Percentiles rank a stretch among this genome's conserved stretches.
Evolutionary conservation across 129 eudicot species (phyloP).

Genomic region (Flaveria brownii): DNA sequence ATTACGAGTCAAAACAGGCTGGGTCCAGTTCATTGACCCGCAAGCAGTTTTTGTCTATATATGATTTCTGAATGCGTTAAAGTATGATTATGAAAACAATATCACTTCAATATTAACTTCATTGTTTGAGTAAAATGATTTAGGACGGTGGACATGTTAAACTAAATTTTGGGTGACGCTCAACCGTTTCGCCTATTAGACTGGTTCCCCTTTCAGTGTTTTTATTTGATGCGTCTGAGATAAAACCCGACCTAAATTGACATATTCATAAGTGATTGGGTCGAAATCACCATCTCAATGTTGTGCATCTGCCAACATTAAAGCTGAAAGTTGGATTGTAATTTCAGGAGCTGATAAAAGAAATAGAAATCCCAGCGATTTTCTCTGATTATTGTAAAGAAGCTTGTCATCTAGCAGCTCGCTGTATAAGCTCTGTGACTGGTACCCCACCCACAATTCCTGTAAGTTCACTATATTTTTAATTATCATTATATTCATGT

Average conservation of each 20-base stretch:
- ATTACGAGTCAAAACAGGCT: not conserved
- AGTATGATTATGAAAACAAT: too few species aligned
- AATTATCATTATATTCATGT: not conserved
- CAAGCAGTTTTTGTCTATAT: not conserved
- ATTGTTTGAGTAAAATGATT: not conserved
- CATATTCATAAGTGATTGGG: not conserved
- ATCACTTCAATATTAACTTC: too few species aligned
- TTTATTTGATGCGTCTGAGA: not conserved
- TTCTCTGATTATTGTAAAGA: conserved; percentile 95
- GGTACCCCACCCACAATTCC: conserved; percentile 50
- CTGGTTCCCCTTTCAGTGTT: not conserved
- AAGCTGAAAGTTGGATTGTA: conserved; percentile 15
- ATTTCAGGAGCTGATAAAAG: conserved; percentile 65
- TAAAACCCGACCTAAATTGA: not conserved
- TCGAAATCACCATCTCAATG: not conserved
- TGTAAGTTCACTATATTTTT: conserved; percentile 38
- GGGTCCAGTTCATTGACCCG: not conserved
- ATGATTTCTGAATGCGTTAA: not conserved
- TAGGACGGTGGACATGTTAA: not conserved
- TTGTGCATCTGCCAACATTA: not conserved
- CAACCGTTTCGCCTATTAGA: not conserved
- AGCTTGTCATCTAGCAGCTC: conserved; percentile 78
- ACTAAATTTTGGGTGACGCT: not conserved
- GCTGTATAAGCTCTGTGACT: conserved; percentile 55
- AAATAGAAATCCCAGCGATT: conserved; percentile 64